Base-by-base conservation (phyloP, 2,329 filamentous ascomycete genomes). In the Verticillium nonalfalfae region DNA sequence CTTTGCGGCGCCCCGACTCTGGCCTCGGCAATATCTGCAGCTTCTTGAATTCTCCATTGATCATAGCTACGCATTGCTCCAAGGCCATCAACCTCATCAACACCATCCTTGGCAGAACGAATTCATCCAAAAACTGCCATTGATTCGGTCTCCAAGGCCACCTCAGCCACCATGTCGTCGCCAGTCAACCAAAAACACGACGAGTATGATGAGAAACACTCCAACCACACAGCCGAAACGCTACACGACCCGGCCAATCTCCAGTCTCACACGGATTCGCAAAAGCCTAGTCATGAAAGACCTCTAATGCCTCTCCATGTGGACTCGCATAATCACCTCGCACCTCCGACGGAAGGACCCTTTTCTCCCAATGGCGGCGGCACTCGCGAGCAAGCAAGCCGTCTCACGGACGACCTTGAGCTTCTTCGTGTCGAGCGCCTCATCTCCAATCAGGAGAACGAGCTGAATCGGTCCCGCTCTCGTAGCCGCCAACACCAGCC, bases 401-500 rank as follows among this genome's bases (percentile, higher is more conserved):
- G 80, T 3, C 69, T 82, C 15, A 75, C 77, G 57, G 80, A 83
- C 60, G 79, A 82, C 58, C 74, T 83, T 15, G 80, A 82, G 61
- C 71, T 83, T 5, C 71, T 82, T 26, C 78, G 80, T 3, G 74
- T 78, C 56, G 80, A 82, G 65, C 75, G 78, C 2, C 67, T 77
- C 56, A 73, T 81, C 14, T 81, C 80, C 7, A 72, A 75, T 14
- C 73, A 80, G 57, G 77, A 79, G 36, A 69, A 76, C 58, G 73
- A 78, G 7, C 38, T 64, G 7, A 55, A 60, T 3, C 65, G 59
- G 10, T 65, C 66, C 7, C 64, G 67, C 34, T 72, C 70, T 13
- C 74, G 67, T 59, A 71, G 63, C 10, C 70, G 76, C 45, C 69
- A 68, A 52, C 75, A 76, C 36, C 69, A 73, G 10, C 62, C 70